Conservation (phyloP, 2,329 filamentous ascomycete genomes). For the Ceratocystis colombiana region DNA sequence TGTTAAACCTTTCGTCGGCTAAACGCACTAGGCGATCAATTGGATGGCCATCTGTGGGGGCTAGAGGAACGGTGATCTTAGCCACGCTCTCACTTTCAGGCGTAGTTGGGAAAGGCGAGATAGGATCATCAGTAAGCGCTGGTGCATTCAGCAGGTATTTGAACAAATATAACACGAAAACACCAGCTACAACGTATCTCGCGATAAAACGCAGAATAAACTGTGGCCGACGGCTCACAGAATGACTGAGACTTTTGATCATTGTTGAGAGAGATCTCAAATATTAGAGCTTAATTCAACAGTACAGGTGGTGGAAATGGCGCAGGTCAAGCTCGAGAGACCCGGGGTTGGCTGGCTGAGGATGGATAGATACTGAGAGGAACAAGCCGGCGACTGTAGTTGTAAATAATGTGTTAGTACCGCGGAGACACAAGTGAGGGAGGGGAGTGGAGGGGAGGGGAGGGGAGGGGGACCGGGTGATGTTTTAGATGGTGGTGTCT, state of each 20-base stretch:
- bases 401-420: neutral
- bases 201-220: conserved; percentile 19
- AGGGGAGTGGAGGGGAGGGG: neutral
- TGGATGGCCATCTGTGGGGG: conserved; percentile 35
- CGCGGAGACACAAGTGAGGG: neutral
- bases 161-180: conserved; percentile 16
- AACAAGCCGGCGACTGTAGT: neutral
- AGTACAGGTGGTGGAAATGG: neutral
- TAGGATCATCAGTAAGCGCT: conserved; percentile 13
- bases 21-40: conserved; percentile 42
- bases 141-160: conserved; percentile 20
- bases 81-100: conserved; percentile 23
- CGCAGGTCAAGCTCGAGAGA: neutral
- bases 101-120: neutral
- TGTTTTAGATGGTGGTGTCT: neutral
- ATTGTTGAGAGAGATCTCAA: neutral
- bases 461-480: neutral
- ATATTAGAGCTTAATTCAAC: neutral
- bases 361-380: neutral
- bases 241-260: conserved; percentile 20
- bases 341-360: neutral
- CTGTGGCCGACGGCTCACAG: conserved; percentile 19
- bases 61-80: conserved; percentile 27
- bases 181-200: conserved; percentile 17
- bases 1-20: conserved; percentile 38